These are phyloP conservation scores for Globisporangium cylindrosporum DNA, from an alignment of 352 stramenopile genomes.

Conservation along the genomic window DNA sequence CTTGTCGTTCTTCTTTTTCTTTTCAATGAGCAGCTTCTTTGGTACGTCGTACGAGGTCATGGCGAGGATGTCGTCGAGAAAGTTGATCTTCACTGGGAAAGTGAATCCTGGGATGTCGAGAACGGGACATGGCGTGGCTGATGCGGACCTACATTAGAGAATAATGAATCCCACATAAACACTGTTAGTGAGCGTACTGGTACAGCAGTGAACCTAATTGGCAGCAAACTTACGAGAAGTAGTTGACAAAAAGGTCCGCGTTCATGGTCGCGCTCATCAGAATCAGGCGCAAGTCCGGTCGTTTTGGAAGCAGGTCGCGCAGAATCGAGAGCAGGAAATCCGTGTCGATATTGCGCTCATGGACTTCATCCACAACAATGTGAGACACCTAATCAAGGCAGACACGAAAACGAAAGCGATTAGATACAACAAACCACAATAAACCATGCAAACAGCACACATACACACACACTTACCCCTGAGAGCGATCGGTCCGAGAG, in stretches of 20 bases:
- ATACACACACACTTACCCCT: slow-evolving; percentile 38
- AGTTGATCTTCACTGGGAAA: slow-evolving; percentile 76
- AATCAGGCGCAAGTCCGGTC: slow-evolving; percentile 87
- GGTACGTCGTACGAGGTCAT: slow-evolving; percentile 64
- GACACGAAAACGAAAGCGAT: neutral
- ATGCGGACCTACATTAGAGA: slow-evolving; percentile 8
- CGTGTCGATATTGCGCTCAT: slow-evolving; percentile 96
- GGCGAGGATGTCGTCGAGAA: slow-evolving; percentile 72
- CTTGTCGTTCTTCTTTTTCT: slow-evolving; percentile 40
- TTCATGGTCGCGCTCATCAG: slow-evolving; percentile 98
- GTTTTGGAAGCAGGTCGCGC: slow-evolving; percentile 67
- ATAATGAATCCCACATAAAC: no score
- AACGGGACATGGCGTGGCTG: slow-evolving; percentile 48
- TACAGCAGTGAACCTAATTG: neutral
- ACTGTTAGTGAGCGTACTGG: neutral
- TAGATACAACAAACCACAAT: neutral
- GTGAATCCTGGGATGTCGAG: slow-evolving; percentile 86
- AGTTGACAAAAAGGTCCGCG: slow-evolving; percentile 83
- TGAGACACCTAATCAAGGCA: slow-evolving; percentile 79
- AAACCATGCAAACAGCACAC: neutral
- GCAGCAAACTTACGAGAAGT: slow-evolving; percentile 62
- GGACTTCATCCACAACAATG: slow-evolving; percentile 99
- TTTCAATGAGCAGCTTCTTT: slow-evolving; percentile 49
- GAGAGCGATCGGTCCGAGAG: slow-evolving; percentile 87
- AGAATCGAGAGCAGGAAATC: slow-evolving; percentile 96